A percentile compares a stretch with the other conserved stretches of the same genome.
Conservation (phyloP, 768 basidiomycete genomes). For the Hemileccinum rubropunctum region DNA sequence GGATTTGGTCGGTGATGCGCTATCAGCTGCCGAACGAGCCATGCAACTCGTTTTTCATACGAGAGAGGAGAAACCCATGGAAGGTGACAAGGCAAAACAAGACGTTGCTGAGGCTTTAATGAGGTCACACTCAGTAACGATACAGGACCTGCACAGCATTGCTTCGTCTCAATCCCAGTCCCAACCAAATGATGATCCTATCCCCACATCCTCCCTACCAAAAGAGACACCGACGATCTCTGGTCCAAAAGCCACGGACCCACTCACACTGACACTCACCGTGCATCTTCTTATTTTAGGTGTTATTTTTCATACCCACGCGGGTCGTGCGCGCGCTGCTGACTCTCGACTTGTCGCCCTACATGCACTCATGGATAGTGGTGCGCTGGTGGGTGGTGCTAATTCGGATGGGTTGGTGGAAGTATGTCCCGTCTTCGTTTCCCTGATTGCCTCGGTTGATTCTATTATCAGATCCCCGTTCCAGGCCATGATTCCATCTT, state of each 20-base stretch:
- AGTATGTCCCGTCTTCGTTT: constrained; percentile 30
- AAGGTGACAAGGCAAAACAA: constrained; percentile 10
- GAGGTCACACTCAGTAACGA: constrained; percentile 31
- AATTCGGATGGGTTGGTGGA: constrained; percentile 39
- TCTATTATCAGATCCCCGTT: constrained; percentile 25
- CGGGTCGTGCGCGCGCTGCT: constrained; percentile 46
- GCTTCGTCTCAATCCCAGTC: constrained; percentile 23
- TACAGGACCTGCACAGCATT: constrained; percentile 25
- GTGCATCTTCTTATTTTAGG: constrained; percentile 64
- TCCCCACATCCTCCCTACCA: background rate
- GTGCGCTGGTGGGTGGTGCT: constrained; percentile 37
- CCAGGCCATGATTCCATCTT: constrained; percentile 43
- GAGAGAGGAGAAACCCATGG: constrained; percentile 4
- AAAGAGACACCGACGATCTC: constrained; percentile 5
- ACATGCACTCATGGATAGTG: constrained; percentile 67
- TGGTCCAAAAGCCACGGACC: constrained; percentile 24
- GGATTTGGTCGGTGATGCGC: constrained; percentile 47
- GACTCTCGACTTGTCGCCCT: constrained; percentile 53
- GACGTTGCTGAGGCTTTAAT: constrained; percentile 12
- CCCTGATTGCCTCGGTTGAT: background rate
- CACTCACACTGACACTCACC: constrained; percentile 39
- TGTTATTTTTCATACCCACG: constrained; percentile 60
- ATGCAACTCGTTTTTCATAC: constrained; percentile 39
- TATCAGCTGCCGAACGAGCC: constrained; percentile 47
- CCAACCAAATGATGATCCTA: constrained; percentile 8